Evolutionary conservation across 805 yeast species (phyloP), one percentile per base, ranked within the genome.

Genomic region (Middelhovenomyces tepae): DNA sequence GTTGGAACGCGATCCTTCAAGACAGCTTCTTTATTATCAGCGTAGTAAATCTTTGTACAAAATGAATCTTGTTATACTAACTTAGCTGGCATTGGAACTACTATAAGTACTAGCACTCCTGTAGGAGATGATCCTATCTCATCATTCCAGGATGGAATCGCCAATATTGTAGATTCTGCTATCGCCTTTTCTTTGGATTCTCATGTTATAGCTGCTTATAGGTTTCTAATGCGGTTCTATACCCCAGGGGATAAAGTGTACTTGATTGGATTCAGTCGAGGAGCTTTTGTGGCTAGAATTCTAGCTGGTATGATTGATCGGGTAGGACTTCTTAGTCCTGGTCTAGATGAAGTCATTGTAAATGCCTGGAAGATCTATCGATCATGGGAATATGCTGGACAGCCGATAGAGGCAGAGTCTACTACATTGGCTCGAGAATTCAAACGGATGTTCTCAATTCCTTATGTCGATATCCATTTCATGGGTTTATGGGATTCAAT

Each of bases 401-500:
- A 73, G 45, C 78, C 79, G 5, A 54, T 59, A 20, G 60, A 58
- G 30, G 56, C 65, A 16, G 64, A 60, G 34, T 59, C 69, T 2
- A 58, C 62, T 3, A 60, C 73, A 1, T 54, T 72, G 22, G 65
- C 71, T n/a, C 13, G n/a, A 6, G 23, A 39, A 42, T 78, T 75
- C 49, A 67, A 62, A 39, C 59, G 56, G 29, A 71, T 77, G 0
- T 78, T 77, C 46, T 65, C 73, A 9, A 53, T 73, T 30, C 44
- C 58, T 4, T 44, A 52, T 2, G 67, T 73, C 3, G 46, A 45
- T 6, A 62, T 78, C 30, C 66, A 68, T 40, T 74, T 75, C 38
- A 69, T 77, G 65, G 85, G 85, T 0, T 51, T 78, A 13, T 78
- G 78, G 67, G 86, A 78, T 53, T 71, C 82, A 0, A 74, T 77